Base-by-base conservation (phyloP, 2,329 filamentous ascomycete genomes). In the Coniochaeta ligniaria region DNA sequence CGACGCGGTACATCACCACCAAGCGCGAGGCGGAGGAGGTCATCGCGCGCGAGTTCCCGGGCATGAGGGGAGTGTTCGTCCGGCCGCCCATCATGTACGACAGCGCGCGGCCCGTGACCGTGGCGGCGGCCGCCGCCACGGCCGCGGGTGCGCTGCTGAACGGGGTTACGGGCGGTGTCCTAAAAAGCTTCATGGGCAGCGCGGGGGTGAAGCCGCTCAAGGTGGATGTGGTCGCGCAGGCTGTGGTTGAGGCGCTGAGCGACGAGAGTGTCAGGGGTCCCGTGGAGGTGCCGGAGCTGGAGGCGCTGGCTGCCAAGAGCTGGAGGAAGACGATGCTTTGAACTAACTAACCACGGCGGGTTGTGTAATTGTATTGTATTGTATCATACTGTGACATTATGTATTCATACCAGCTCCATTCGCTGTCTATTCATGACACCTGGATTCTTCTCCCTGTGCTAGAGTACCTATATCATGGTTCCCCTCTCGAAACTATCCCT, bases 401-500 rank as follows among this genome's bases (percentile, higher is more conserved):
- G n/a, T n/a, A n/a, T n/a, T 31, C 28, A 63, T 66, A 47, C 63
- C 54, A 59, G 64, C 63, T 63, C 64, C 64, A 14, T 61, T 58
- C 63, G 59, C 61, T 59, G 31, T 59, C 28, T 61, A 58, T 28
- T 24, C 9, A 52, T 52, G 47, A 52, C 11, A 20, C 43, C 43
- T 47, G 22, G 26, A 47, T n/a, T n/a, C n/a, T n/a, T n/a, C n/a
- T n/a, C n/a, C n/a, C n/a, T n/a, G n/a, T n/a, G n/a, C n/a, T n/a
- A n/a, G n/a, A n/a, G n/a, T n/a, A n/a, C n/a, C 24, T 58, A 98
- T 73, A 98, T 95, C 84, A 96, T 96, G 3, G 95, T 98, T 20
- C 95, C 95, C 65, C 95, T 85, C 83, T 99, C 95, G 73, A 99
- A 99, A 75, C 90, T 97, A 72, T 99, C 95, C 71, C 95, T 83